Evolutionary conservation across 306 rosid species (phyloP).

Genomic region (Gynostemma pentaphyllum): DNA sequence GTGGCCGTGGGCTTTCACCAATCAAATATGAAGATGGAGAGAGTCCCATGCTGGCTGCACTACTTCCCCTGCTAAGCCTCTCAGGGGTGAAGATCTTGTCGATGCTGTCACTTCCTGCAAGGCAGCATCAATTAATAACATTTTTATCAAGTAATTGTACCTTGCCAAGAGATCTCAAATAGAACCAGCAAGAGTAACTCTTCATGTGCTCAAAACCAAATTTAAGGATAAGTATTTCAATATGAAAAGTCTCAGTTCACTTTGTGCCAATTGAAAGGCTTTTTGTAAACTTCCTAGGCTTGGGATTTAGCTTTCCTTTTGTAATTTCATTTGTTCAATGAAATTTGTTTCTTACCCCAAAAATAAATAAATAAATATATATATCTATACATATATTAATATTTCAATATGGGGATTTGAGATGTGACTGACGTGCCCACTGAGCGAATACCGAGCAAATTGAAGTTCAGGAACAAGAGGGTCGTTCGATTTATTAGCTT

Average conservation of each 20-base stretch:
- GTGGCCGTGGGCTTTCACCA: slow-evolving; percentile 31
- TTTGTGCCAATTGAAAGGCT: too few species aligned
- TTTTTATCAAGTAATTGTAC: background rate
- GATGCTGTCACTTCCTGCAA: slow-evolving; percentile 84
- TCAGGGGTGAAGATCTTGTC: slow-evolving; percentile 62
- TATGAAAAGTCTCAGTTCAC: too few species aligned
- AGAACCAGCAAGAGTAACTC: background rate
- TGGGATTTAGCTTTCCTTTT: too few species aligned
- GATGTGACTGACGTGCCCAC: background rate
- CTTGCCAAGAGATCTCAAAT: background rate
- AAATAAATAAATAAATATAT: too few species aligned
- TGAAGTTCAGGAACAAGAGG: background rate
- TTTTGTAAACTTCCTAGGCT: too few species aligned
- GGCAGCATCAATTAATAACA: slow-evolving; percentile 11
- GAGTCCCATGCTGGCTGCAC: slow-evolving; percentile 31
- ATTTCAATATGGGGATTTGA: background rate
- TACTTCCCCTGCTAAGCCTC: slow-evolving; percentile 42
- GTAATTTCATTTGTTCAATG: too few species aligned
- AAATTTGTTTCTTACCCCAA: too few species aligned
- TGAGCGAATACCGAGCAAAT: background rate
- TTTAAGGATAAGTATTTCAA: background rate
- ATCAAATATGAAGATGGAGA: slow-evolving; percentile 32
- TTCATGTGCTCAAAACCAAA: slow-evolving; percentile 1
- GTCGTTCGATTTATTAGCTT: background rate
- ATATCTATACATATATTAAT: too few species aligned